Conservation (phyloP, 1,284 basidiomycete species). For the Kwoniella shivajii region DNA sequence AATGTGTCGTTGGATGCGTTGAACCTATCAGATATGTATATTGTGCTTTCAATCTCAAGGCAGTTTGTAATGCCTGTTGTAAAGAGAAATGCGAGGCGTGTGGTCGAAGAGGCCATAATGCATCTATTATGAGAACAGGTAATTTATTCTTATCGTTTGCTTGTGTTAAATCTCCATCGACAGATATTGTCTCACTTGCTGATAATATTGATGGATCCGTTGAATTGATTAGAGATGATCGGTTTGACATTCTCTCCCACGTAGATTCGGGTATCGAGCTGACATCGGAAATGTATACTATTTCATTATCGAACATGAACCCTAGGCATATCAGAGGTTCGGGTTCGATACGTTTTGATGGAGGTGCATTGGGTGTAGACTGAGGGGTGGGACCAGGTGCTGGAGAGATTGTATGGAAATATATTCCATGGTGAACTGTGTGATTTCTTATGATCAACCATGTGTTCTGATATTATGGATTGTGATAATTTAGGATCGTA, state of each 20-base stretch:
- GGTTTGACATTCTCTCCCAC: slow-evolving; percentile 27
- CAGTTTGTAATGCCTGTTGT: slow-evolving; percentile 43
- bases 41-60: slow-evolving; percentile 38
- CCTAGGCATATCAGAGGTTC: slow-evolving; percentile 49
- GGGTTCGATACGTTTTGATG: slow-evolving; percentile 14
- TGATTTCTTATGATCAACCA: neutral
- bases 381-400: slow-evolving; percentile 9
- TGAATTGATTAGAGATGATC: neutral
- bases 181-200: neutral
- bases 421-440: slow-evolving; percentile 46
- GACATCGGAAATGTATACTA: slow-evolving; percentile 50
- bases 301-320: slow-evolving; percentile 46
- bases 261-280: slow-evolving; percentile 40
- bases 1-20: slow-evolving; percentile 52
- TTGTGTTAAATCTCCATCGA: neutral
- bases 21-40: slow-evolving; percentile 51
- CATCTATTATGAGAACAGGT: slow-evolving; percentile 49
- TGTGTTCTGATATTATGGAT: too few relatives aligned
- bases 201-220: neutral
- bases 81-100: slow-evolving; percentile 52
- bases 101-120: slow-evolving; percentile 42
- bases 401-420: slow-evolving; percentile 33
- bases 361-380: neutral
- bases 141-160: neutral
- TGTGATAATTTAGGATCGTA: too few relatives aligned